Percentiles rank a stretch among this genome's conserved stretches.
Evolutionary conservation across 306 rosid species (phyloP).

Genomic region (Acacia melanoxylon): DNA sequence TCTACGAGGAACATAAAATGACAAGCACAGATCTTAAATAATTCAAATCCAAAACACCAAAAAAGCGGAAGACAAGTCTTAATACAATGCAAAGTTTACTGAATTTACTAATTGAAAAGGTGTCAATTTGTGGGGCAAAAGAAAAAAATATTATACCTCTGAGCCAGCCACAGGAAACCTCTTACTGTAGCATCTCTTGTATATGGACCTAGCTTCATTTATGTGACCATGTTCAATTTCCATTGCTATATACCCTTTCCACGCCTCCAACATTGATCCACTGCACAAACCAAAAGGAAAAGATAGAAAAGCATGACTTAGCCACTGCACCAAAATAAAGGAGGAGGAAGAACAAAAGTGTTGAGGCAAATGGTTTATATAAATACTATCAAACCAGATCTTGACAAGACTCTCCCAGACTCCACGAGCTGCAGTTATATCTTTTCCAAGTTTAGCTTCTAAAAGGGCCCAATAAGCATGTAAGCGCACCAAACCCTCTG

Average conservation of each 20-base stretch:
- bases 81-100: not conserved
- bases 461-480: constrained; percentile 90
- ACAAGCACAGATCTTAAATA: not conserved
- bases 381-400: constrained; percentile 58
- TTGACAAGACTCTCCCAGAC: constrained; percentile 88
- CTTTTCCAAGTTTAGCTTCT: constrained; percentile 64
- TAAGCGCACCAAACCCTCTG: constrained; percentile 61
- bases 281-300: constrained; percentile 40
- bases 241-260: constrained; percentile 81
- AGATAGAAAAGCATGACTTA: not conserved
- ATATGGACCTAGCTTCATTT: constrained; percentile 79
- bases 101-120: constrained; percentile 2
- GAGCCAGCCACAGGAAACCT: constrained; percentile 77
- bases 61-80: not conserved
- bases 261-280: constrained; percentile 81
- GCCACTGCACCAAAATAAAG: not conserved
- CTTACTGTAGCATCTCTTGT: constrained; percentile 85
- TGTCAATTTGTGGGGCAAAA: constrained; percentile 14
- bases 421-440: constrained; percentile 77
- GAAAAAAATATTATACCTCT: constrained; percentile 55
- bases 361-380: constrained; percentile 25
- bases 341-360: constrained; percentile 15
- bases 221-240: constrained; percentile 71
- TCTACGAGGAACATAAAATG: not conserved
- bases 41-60: not conserved